A percentile compares a stretch with the other conserved stretches of the same genome.
These are phyloP conservation scores for Poa pratensis DNA, from an alignment of 176 grass and related monocot genomes.

Conservation along the genomic window DNA sequence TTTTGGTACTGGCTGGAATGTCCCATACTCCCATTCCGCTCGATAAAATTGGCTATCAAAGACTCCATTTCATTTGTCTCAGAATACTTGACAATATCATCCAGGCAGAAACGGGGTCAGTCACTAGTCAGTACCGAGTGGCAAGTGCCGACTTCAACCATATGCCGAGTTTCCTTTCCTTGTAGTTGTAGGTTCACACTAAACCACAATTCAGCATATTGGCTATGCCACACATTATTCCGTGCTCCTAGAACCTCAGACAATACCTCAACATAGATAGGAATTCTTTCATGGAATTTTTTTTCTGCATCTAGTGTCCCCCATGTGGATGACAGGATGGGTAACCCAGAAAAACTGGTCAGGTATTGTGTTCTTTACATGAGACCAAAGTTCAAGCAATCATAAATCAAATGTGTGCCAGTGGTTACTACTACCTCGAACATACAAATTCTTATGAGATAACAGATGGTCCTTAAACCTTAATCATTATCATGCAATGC, in stretches of 20 bases:
- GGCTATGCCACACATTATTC: neutral
- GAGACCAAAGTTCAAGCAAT: neutral
- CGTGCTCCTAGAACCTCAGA: neutral
- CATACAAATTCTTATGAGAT: neutral
- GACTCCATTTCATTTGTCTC: neutral
- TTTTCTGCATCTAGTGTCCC: neutral
- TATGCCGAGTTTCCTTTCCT: conserved; percentile 1
- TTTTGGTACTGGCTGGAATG: conserved; percentile 20
- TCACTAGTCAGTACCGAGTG: neutral
- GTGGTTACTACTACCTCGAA: neutral
- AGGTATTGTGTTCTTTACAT: neutral
- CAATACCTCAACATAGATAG: neutral
- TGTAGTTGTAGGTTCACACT: neutral
- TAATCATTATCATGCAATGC: conserved; percentile 16
- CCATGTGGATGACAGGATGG: neutral
- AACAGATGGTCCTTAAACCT: neutral
- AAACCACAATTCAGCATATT: neutral
- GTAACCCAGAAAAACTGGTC: conserved; percentile 7
- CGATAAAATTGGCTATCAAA: neutral
- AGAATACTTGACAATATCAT: neutral
- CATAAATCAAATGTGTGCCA: neutral
- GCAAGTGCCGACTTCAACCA: neutral
- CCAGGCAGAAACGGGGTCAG: neutral
- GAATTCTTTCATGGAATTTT: neutral
- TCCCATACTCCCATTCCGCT: neutral